Base-by-base conservation (phyloP, 495 filamentous ascomycete species). In the Penicillium riverlandense region DNA sequence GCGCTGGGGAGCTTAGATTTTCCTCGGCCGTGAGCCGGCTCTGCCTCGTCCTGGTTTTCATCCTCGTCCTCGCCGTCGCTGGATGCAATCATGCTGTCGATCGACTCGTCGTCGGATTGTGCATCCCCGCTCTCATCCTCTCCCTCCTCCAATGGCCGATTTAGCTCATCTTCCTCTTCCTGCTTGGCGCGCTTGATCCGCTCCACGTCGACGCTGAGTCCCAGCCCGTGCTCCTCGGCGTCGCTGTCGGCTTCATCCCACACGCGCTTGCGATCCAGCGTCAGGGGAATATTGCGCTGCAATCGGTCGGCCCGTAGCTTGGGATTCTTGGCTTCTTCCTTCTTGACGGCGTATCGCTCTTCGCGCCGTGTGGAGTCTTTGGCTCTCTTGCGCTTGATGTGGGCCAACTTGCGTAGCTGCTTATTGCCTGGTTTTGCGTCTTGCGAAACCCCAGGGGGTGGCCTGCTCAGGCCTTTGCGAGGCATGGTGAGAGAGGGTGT, bases 221-320 rank as follows among this genome's bases (percentile, higher is more conserved):
- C 84, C 35, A 95, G 66, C 0, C 68, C 71, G 51, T 79, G 76
- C 49, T 86, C 69, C 35, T 71, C 68, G 29, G 61, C 62, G 43
- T 76, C 88, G 37, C 84, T 82, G 44, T 86, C 85, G n/a, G 84
- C 79, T 33, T 94, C 86, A 55, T 97, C 92, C 91, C 90, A 98
- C 40, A 87, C 79, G 58, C 92, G 66, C 74, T 96, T 96, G 37
- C 81, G 78, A 49, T 97, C 92, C 15, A 96, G 77, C 2, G 88
- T 96, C 33, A 79, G 59, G 2, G 92, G 88, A 33, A 90, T 72
- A 67, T 96, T 97, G 50, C 74, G 77, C 49, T 73, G 80, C 38
- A 88, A 70, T 51, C 92, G 75, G 41, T 83, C 76, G 41, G 77
- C 78, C 40, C 78, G 76, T 39, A 95, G 62, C 35, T 75, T 72